Evolutionary conservation across 2,329 filamentous ascomycete genomes (phyloP).

Genomic region (Colletotrichum agaves): DNA sequence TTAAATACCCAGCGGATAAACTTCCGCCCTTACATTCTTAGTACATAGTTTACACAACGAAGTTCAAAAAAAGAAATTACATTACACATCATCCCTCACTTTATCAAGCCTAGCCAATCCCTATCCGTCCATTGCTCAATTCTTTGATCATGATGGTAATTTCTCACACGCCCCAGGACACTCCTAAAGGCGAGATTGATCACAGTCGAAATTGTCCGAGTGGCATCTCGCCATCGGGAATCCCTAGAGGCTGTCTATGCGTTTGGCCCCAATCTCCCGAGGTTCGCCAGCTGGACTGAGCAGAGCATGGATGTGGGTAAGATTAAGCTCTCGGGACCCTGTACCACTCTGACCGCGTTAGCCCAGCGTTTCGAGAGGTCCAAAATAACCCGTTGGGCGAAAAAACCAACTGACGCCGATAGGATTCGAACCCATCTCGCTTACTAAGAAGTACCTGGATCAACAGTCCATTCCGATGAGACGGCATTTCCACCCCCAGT

Average conservation of each 20-base stretch:
- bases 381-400: too few relatives aligned
- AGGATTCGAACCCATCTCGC: too few relatives aligned
- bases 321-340: too few relatives aligned
- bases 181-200: background rate
- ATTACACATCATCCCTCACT: background rate
- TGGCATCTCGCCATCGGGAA: background rate
- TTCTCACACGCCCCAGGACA: background rate
- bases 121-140: background rate
- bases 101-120: background rate
- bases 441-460: too few relatives aligned
- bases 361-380: too few relatives aligned
- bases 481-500: too few relatives aligned
- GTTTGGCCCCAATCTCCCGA: background rate
- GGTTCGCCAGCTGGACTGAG: too few relatives aligned
- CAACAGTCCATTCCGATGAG: too few relatives aligned
- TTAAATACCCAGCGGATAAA: slow-evolving; percentile 24
- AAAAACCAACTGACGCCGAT: too few relatives aligned
- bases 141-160: too few relatives aligned
- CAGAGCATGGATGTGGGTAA: too few relatives aligned
- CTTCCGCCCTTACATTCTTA: slow-evolving; percentile 3
- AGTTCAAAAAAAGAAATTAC: background rate
- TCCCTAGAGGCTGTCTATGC: background rate
- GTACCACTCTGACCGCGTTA: too few relatives aligned
- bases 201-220: slow-evolving; percentile 28
- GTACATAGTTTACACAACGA: background rate